Evolutionary conservation across 495 filamentous ascomycete genomes (phyloP).

Genomic region (Trichocladium uniseriatum): DNA sequence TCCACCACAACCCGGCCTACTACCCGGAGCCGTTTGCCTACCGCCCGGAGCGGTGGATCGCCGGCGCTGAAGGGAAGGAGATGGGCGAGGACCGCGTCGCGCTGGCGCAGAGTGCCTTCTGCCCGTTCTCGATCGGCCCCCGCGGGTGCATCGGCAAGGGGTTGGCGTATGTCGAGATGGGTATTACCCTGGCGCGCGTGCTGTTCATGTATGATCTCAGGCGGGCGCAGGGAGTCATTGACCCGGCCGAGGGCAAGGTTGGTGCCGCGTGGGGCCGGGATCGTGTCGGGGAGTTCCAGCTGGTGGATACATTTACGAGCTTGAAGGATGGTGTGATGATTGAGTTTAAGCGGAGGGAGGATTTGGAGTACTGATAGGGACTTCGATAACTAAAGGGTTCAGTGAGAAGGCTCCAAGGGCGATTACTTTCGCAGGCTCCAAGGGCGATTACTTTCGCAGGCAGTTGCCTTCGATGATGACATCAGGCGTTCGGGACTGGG

Average conservation of each 20-base stretch:
- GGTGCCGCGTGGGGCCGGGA: constrained; percentile 40
- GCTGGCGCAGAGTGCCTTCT: constrained; percentile 44
- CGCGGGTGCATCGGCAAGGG: constrained; percentile 52
- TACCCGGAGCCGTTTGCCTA: constrained; percentile 45
- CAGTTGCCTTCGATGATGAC: too few species aligned
- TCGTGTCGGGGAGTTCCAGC: constrained; percentile 42
- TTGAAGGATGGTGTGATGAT: constrained; percentile 48
- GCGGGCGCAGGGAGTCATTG: constrained; percentile 29
- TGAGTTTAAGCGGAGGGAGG: constrained; percentile 39
- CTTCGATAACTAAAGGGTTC: too few species aligned
- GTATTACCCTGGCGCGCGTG: constrained; percentile 37
- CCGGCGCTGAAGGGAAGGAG: constrained; percentile 11
- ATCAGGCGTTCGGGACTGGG: too few species aligned
- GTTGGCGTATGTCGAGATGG: constrained; percentile 47
- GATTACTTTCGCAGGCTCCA: too few species aligned
- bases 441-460: too few species aligned
- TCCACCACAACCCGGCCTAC: constrained; percentile 48
- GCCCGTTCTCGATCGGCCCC: constrained; percentile 49
- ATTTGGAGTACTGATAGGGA: neutral
- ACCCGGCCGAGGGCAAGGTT: constrained; percentile 33
- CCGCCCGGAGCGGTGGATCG: constrained; percentile 48
- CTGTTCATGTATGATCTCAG: constrained; percentile 43
- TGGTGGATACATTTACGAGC: constrained; percentile 50
- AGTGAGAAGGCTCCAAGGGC: too few species aligned
- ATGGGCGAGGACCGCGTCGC: constrained; percentile 28